Percentiles rank a stretch among this genome's conserved stretches.
Evolutionary conservation across 495 filamentous ascomycete genomes (phyloP).

Genomic region (Penicillium cataractarum): DNA sequence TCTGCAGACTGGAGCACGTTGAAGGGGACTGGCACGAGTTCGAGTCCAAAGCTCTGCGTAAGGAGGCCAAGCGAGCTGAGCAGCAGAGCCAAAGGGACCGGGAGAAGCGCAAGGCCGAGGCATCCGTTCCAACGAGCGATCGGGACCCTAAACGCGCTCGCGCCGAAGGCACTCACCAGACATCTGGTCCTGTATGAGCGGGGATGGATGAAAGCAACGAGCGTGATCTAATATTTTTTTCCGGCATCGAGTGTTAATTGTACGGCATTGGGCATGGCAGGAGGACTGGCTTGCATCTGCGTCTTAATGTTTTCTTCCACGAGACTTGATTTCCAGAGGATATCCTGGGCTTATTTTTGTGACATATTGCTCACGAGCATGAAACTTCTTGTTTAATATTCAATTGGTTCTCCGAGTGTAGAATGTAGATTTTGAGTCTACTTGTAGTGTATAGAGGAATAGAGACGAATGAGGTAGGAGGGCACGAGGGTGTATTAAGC

Average conservation of each 20-base stretch:
- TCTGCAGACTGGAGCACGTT: conserved; percentile 72
- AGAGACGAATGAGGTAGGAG: background rate
- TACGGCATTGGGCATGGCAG: conserved; percentile 19
- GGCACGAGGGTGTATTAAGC: background rate
- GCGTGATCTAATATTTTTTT: background rate
- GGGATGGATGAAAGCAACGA: background rate
- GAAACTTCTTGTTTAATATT: conserved; percentile 4
- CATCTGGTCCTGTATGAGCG: background rate
- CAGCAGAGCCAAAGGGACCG: conserved; percentile 58
- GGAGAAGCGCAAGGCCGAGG: conserved; percentile 50
- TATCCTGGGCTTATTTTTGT: conserved; percentile 23
- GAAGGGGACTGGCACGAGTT: conserved; percentile 99
- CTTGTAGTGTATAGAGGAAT: background rate
- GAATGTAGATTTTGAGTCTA: background rate
- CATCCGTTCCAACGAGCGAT: conserved; percentile 36
- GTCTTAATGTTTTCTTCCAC: conserved; percentile 7
- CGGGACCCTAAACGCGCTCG: conserved; percentile 44
- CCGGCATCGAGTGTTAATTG: conserved; percentile 6
- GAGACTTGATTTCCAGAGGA: conserved; percentile 7
- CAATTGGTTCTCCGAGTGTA: background rate
- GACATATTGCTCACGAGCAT: conserved; percentile 26
- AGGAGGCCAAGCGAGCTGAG: conserved; percentile 69
- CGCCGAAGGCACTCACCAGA: conserved; percentile 25
- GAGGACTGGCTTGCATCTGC: conserved; percentile 27
- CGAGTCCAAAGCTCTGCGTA: conserved; percentile 92